Conservation (phyloP, 192 early-diverging fungal species). For the Jimgerdemannia lactiflua region DNA sequence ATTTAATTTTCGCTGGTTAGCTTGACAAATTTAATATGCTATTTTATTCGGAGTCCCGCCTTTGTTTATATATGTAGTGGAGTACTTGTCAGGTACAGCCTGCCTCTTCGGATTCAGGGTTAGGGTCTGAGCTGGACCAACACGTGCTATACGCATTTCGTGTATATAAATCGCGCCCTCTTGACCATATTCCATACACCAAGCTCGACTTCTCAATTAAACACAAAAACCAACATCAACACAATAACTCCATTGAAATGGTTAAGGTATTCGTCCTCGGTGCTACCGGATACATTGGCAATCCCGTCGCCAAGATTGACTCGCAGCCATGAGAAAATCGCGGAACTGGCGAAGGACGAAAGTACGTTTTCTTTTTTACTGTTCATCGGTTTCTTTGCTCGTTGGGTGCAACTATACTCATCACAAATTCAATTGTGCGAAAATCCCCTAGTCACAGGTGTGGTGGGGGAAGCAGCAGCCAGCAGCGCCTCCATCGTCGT, state of each 20-base stretch:
- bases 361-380: constrained; percentile 9
- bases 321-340: constrained; percentile 13
- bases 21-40: no score
- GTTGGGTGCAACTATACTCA: neutral
- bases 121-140: no score
- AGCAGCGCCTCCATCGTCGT: constrained; percentile 15
- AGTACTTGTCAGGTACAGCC: no score
- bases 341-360: constrained; percentile 22
- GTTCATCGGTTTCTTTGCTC: neutral
- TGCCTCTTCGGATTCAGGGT: no score
- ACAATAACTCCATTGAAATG: neutral
- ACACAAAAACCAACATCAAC: no score
- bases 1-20: no score
- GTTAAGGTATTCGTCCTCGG: constrained; percentile 34
- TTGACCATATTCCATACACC: no score
- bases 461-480: constrained; percentile 13
- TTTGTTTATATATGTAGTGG: no score
- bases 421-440: neutral
- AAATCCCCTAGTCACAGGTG: constrained; percentile 11
- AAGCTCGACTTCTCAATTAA: no score
- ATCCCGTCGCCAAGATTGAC: constrained; percentile 24
- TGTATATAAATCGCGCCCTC: no score
- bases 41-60: no score
- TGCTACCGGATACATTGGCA: constrained; percentile 35
- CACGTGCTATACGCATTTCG: no score